Conservation (phyloP, 805 yeast species). For the Metschnikowia koreensis region DNA sequence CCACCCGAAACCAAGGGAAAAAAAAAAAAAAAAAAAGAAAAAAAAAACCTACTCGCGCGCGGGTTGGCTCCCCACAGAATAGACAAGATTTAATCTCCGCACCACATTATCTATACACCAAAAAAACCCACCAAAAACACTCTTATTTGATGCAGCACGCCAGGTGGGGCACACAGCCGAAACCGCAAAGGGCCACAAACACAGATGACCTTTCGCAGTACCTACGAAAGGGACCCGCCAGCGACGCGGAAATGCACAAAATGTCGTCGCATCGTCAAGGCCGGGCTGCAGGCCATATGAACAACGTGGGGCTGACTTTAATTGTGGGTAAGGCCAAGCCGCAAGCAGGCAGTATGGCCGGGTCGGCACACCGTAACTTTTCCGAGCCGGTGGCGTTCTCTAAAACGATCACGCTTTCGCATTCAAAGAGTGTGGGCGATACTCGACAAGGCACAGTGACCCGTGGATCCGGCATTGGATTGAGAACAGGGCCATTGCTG, state of each 20-base stretch:
- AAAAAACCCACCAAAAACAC: neutral
- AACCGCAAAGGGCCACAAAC: neutral
- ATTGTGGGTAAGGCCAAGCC: conserved; percentile 14
- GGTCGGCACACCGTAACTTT: conserved; percentile 1
- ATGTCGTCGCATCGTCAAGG: conserved; percentile 8
- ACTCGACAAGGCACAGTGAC: neutral
- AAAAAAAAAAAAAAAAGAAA: no score
- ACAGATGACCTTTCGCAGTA: conserved; percentile 12
- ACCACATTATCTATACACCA: neutral
- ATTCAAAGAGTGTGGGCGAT: conserved; percentile 7
- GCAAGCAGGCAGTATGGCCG: neutral
- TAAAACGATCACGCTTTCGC: neutral
- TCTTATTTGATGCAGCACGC: conserved; percentile 10
- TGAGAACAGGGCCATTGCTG: neutral
- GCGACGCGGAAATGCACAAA: conserved; percentile 2
- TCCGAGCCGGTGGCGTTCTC: conserved; percentile 4
- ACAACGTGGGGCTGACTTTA: conserved; percentile 18
- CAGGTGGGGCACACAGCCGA: conserved; percentile 4
- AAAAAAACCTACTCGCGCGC: no score
- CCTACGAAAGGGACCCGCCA: conserved; percentile 14
- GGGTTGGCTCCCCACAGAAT: neutral
- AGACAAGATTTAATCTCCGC: neutral
- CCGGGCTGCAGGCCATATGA: conserved; percentile 17
- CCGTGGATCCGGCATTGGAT: neutral
- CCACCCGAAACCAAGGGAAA: no score